phyloP scores from a whole-genome alignment of 1,284 basidiomycete species.

The Trichosporon ovoides region DNA sequence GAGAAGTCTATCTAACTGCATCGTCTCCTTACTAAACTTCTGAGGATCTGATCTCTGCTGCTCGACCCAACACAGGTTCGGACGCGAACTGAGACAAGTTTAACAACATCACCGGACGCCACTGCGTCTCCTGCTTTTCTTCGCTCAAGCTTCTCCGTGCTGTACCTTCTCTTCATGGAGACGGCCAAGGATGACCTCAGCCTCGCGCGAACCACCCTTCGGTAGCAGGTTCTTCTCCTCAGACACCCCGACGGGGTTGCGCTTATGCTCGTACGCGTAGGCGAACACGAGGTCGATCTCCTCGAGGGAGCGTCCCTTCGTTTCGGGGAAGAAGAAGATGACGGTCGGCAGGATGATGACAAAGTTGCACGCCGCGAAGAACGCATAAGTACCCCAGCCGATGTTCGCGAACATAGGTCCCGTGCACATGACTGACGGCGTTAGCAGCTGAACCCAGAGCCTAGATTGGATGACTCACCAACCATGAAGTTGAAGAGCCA shows the following conservation, averaged over 20 bases:
- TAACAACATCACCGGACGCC: too few species aligned
- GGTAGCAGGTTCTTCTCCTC: conserved; percentile 22
- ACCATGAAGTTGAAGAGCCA: conserved; percentile 43
- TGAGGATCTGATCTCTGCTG: too few species aligned
- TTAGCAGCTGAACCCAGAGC: too few species aligned
- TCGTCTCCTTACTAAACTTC: too few species aligned
- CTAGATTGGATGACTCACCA: background rate
- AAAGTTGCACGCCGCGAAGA: conserved; percentile 40
- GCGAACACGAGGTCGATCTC: conserved; percentile 41
- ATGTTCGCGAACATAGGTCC: conserved; percentile 40
- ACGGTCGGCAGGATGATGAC: conserved; percentile 37
- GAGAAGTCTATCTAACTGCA: too few species aligned
- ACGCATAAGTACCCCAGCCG: conserved; percentile 37
- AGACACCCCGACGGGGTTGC: conserved; percentile 27
- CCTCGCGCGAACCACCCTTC: conserved; percentile 32
- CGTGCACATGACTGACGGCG: conserved; percentile 30
- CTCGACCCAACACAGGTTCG: too few species aligned
- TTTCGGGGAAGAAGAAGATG: conserved; percentile 39
- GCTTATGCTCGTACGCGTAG: conserved; percentile 24
- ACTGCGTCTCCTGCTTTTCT: too few species aligned
- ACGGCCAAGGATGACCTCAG: conserved; percentile 30
- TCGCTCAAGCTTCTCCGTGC: background rate
- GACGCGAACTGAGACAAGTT: too few species aligned
- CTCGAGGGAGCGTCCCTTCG: conserved; percentile 30
- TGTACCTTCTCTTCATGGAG: background rate